phyloP scores from a whole-genome alignment of 306 rosid species.

The Astragalus glycyphyllos region DNA sequence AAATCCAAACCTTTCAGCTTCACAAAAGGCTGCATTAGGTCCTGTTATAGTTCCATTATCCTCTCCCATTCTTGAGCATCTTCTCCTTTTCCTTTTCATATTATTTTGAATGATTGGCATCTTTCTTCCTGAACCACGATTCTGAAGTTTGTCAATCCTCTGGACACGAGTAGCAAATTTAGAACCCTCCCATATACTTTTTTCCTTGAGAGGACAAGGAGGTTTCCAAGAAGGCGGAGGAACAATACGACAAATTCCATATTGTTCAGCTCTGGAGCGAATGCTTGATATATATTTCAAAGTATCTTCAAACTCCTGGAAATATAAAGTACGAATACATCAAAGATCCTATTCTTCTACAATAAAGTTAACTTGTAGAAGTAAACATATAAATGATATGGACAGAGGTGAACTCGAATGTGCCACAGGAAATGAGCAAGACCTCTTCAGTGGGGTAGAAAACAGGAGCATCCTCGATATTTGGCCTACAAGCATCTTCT shows the following conservation, averaged over 20 bases:
- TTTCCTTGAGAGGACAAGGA: slow-evolving; percentile 86
- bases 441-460: slow-evolving; percentile 97
- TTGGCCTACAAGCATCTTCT: slow-evolving; percentile 71
- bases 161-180: slow-evolving; percentile 95
- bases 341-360: slow-evolving; percentile 46
- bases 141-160: slow-evolving; percentile 94
- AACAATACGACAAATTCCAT: slow-evolving; percentile 96
- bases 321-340: slow-evolving; percentile 36
- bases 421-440: slow-evolving; percentile 45
- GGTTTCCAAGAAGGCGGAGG: slow-evolving; percentile 99
- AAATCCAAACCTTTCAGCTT: slow-evolving; percentile 91
- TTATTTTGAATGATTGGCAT: slow-evolving; percentile 58
- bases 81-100: slow-evolving; percentile 85
- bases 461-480: slow-evolving; percentile 84
- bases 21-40: slow-evolving; percentile 58
- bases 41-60: slow-evolving; percentile 58
- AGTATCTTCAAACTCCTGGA: slow-evolving; percentile 92
- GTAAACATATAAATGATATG: slow-evolving; percentile 36
- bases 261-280: slow-evolving; percentile 79
- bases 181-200: slow-evolving; percentile 73
- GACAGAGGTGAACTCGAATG: slow-evolving; percentile 32
- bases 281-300: slow-evolving; percentile 85
- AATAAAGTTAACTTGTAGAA: slow-evolving; percentile 31
- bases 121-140: slow-evolving; percentile 79
- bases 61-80: slow-evolving; percentile 72